Evolutionary conservation across 164 flowering plant genomes (phyloP).

Genomic region (Umbilicus rupestris): DNA sequence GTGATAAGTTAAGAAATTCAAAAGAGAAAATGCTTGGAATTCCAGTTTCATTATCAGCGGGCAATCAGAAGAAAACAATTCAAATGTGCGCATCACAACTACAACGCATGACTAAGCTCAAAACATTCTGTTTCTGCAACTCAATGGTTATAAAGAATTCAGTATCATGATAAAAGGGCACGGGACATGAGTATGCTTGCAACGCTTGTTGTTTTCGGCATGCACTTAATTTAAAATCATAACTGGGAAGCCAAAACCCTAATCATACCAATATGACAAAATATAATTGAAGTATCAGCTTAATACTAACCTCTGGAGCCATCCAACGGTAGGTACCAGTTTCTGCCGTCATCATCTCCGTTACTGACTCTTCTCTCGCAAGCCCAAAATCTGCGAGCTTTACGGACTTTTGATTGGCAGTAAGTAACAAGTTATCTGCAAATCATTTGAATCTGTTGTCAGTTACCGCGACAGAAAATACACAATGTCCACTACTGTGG

Average conservation of each 20-base stretch:
- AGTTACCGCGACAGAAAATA: neutral
- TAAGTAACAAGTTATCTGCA: conserved; percentile 90
- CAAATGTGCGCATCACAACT: neutral
- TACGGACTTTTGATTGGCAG: conserved; percentile 69
- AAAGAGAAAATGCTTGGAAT: neutral
- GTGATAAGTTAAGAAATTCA: neutral
- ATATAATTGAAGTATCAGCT: neutral
- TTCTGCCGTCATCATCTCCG: conserved; percentile 99
- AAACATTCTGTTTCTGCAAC: neutral
- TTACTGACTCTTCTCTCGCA: conserved; percentile 89
- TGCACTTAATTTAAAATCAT: neutral
- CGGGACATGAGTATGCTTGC: neutral
- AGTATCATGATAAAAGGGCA: neutral
- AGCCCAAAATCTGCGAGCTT: conserved; percentile 98
- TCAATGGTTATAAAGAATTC: neutral
- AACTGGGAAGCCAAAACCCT: neutral
- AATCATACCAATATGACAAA: neutral
- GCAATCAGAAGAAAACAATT: neutral
- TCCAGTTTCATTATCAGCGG: neutral
- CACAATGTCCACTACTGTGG: neutral
- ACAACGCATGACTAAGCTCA: neutral
- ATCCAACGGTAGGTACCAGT: conserved; percentile 99
- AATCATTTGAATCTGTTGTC: neutral
- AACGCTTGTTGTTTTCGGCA: neutral
- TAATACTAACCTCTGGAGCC: conserved; percentile 87